Evolutionary conservation across 75 land plant species (phyloP), one percentile per base, ranked within the genome.

Genomic region (Larix kaempferi): DNA sequence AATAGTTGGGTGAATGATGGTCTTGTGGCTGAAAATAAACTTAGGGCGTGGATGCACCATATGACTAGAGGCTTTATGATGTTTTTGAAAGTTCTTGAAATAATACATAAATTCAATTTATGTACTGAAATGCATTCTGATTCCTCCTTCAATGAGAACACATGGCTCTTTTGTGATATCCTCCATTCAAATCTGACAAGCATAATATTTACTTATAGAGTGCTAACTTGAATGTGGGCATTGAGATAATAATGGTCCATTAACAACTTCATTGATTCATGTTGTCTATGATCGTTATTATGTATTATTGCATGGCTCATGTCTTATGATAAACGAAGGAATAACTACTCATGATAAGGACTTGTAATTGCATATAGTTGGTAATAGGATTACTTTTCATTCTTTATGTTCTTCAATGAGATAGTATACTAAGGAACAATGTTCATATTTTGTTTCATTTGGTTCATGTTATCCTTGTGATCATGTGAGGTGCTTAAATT

Each of bases 211-310:
- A 96, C 66, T 61, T 86, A 84, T 22, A 96, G 62, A 25, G 97
- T 52, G 67, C 84, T 78, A 29, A 86, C 78, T 71, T 96, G 99
- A 35, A 94, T 86, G 66, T 94, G 82, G 66, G 64, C 78, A 67
- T 96, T 90, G 83, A 13, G 99, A 94, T 29, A 96, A 84, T 80
- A 96, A 80, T 17, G 99, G 84, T 13, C 93, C 98, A 77, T 96
- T 96, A 56, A 96, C 83, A 33, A 98, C 94, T 60, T 92, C 99
- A 60, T 29, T 29, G 33, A 29, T 29, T 29, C 33, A 29, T 29
- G 33, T 29, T 29, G 33, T 29, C 33, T 29, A 0, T 29, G 33
- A 29, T 29, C 33, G 0, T 29, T 29, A 29, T 29, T 29, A 29
- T 29, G 33, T 29, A 0, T 29, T 29, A 29, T 29, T 29, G 1